Conservation (phyloP, 371 early-diverging fungal species). For the Apophysomyces sp. region DNA sequence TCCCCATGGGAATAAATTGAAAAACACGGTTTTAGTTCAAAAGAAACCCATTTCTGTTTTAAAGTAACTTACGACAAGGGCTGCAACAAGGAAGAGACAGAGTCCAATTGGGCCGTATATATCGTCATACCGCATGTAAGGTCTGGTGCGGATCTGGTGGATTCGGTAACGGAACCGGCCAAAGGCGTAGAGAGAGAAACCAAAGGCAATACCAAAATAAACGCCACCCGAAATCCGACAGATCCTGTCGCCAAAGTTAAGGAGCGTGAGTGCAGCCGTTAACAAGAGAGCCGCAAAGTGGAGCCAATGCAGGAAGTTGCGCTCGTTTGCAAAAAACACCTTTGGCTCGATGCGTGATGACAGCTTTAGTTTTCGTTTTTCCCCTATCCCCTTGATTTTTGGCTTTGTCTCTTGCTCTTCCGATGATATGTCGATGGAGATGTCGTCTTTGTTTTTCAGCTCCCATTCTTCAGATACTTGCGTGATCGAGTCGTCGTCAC, state of each 20-base stretch:
- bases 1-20: neutral
- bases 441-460: neutral
- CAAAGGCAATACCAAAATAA: conserved; percentile 72
- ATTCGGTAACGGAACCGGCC: conserved; percentile 89
- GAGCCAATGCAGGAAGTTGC: conserved; percentile 90
- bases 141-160: conserved; percentile 42
- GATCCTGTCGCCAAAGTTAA: conserved; percentile 74
- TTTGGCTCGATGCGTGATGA: conserved; percentile 81
- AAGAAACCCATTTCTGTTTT: no score
- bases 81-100: conserved; percentile 77
- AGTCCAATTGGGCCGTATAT: conserved; percentile 76
- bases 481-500: neutral
- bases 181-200: conserved; percentile 79
- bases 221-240: conserved; percentile 62
- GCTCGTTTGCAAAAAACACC: conserved; percentile 96
- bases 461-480: neutral
- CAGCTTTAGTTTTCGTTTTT: conserved; percentile 7
- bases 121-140: conserved; percentile 60
- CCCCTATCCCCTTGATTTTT: neutral
- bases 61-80: conserved; percentile 76
- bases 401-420: neutral
- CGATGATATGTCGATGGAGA: neutral
- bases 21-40: no score
- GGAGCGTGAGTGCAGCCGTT: conserved; percentile 62
- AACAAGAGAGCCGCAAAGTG: conserved; percentile 65